Evolutionary conservation across 495 filamentous ascomycete species (phyloP).

Genomic region (Penicillium cataractarum): DNA sequence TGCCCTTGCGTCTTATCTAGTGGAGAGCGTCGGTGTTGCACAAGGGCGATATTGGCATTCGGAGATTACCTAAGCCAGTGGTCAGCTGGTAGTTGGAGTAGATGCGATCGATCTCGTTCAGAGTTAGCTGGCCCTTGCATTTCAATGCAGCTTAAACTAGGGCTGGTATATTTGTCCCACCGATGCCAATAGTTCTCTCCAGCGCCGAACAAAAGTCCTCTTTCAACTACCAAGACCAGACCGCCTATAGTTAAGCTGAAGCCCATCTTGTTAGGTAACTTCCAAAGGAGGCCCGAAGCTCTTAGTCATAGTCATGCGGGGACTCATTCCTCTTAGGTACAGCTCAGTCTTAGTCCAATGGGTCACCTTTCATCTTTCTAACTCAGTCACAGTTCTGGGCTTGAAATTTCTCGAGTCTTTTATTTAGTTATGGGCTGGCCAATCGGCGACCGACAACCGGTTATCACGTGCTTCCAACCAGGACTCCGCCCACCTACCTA

Average conservation of each 20-base stretch:
- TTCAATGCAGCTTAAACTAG: not conserved
- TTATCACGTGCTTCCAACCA: not conserved
- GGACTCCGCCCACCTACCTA: too few species aligned
- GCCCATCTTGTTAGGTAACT: too few species aligned
- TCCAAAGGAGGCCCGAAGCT: too few species aligned
- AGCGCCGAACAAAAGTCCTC: not conserved
- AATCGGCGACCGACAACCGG: not conserved
- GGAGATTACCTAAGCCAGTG: not conserved
- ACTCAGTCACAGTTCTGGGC: too few species aligned
- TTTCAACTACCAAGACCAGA: not conserved
- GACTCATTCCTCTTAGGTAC: too few species aligned
- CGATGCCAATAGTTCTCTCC: not conserved
- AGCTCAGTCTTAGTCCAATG: too few species aligned
- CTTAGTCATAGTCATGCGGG: too few species aligned
- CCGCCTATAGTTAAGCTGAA: too few species aligned
- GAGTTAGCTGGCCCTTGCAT: not conserved
- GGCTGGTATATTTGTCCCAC: not conserved
- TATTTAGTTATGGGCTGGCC: not conserved
- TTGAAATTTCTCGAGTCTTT: not conserved
- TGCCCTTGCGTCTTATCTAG: not conserved
- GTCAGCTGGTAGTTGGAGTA: not conserved
- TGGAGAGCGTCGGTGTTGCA: not conserved
- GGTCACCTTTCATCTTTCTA: too few species aligned
- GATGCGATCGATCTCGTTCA: not conserved
- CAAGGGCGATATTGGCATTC: slow-evolving; percentile 2